Evolutionary conservation across 2,329 filamentous ascomycete species (phyloP), one percentile per base, ranked within the genome.

Genomic region (Elsinoe necatrix): DNA sequence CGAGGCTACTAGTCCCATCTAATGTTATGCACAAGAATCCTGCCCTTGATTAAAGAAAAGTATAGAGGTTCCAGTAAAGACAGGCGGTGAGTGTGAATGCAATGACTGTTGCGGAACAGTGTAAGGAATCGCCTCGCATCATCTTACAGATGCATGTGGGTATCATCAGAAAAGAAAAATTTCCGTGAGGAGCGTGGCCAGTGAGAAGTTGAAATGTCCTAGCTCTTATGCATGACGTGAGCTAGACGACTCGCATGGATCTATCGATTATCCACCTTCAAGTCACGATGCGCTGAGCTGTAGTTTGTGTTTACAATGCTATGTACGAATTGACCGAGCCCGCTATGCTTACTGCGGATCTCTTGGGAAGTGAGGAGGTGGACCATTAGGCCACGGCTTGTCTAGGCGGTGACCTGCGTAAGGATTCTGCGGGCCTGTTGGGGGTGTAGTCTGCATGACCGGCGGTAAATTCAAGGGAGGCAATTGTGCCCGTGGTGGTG

Each of bases 341-440:
- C 7, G n/a, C 12, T 9, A 9, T 20, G 20, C 14, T 51, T 23
- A 52, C n/a, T 31, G 29, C 48, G 48, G 34, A 20, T 52, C 48
- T 35, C 48, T 29, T 12, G 48, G 48, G n/a, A 18, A 52, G 25
- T 45, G 54, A 21, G 41, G 27, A 31, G 54, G 42, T 16, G 39
- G 54, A 29, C 29, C 39, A 31, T 56, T 23, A 37, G 54, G 27
- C 54, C 54, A 56, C 16, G 39, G 54, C 16, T 45, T 56, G 18
- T 45, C 39, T 27, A 45, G 57, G 12, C 62, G 60, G 3, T 65
- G 60, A 7, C 57, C 37, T 27, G 64, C 65, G 52, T 66, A 69
- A 7, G 67, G 67, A 56, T 69, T 68, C 61, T 62, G 65, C 12
- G 67, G 67, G 21, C 67, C 67, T 20, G 66, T 68, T 41, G 65